Conservation (phyloP, 2,329 filamentous ascomycete genomes). For the Amesomyces nigricolor region DNA sequence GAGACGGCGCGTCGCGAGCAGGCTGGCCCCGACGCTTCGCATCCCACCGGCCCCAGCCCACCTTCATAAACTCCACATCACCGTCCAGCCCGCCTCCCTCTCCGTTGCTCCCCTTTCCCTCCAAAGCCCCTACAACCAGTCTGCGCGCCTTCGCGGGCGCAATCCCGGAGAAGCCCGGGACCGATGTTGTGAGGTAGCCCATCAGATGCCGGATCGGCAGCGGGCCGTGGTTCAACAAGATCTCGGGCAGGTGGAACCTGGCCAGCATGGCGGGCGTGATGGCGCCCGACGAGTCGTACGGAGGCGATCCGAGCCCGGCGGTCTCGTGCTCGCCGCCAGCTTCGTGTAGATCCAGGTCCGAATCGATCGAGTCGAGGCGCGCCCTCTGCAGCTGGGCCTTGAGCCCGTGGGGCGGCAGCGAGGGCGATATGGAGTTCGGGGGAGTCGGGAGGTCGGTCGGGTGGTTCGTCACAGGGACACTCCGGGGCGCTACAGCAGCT, state of each 20-base stretch:
- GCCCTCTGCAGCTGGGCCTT: constrained; percentile 60
- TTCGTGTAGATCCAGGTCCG: constrained; percentile 81
- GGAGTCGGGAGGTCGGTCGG: constrained; percentile 81
- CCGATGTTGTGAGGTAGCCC: constrained; percentile 85
- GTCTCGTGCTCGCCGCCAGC: constrained; percentile 41
- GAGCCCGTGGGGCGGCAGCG: constrained; percentile 73
- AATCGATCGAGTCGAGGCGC: constrained; percentile 64
- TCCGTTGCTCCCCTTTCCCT: constrained; percentile 61
- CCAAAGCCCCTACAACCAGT: constrained; percentile 85
- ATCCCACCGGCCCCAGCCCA: constrained; percentile 96
- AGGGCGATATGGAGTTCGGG: constrained; percentile 90
- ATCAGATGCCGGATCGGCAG: constrained; percentile 93
- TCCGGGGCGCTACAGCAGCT: constrained; percentile 64
- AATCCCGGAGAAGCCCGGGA: constrained; percentile 87
- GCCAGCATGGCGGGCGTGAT: constrained; percentile 84
- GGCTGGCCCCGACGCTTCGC: constrained; percentile 67
- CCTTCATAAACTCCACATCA: constrained; percentile 85
- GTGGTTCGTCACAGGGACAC: constrained; percentile 57
- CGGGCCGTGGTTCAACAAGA: constrained; percentile 83
- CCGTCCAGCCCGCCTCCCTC: constrained; percentile 58
- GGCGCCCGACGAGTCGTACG: constrained; percentile 66
- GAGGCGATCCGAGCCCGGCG: constrained; percentile 39
- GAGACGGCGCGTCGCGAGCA: constrained; percentile 35
- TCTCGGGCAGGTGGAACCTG: constrained; percentile 83
- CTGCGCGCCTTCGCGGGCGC: constrained; percentile 84